Base-by-base conservation (phyloP, 768 basidiomycete genomes). In the Atractiella rhizophila region DNA sequence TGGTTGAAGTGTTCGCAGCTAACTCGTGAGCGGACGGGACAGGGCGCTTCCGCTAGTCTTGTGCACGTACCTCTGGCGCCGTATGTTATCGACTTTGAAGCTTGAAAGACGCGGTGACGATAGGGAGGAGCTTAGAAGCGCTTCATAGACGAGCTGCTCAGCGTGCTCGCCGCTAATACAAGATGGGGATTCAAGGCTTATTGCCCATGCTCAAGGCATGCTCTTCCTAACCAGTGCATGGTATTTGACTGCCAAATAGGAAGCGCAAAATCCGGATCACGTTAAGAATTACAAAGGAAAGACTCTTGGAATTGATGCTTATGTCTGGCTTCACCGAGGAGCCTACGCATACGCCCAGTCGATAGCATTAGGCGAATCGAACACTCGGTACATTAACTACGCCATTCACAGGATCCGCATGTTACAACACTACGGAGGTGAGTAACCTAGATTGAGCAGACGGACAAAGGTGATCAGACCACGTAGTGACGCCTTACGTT, bases 141-240 rank as follows among this genome's bases (percentile, higher is more conserved):
- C n/a, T n/a, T n/a, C n/a, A n/a, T n/a, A n/a, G 29, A 30, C 12
- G 29, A 30, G 29, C 12, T 12, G 29, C 29, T 30, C 12, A 19
- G 18, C 11, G 11, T 15, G 28, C 16, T 31, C 20, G n/a, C 39
- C 15, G 35, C 33, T 27, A 35, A 8, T 5, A n/a, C n/a, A n/a
- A n/a, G n/a, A 91, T 94, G 88, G 88, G 88, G 23, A 94, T 96
- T 43, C 68, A 73, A 43, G 88, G 88, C 11, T 67, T 94, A 16
- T 62, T 96, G 26, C 79, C 83, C 25, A 68, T 88, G 20, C 69
- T 96, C 47, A 86, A 83, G 64, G 70, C 80, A 31, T 86, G 91
- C 28, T 82, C 76, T 54, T 59, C 69, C 34, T 83, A 80, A 12
- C 71, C 83, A 56, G 80, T 74, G 59, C 61, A 34, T 45, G 59